phyloP scores from a whole-genome alignment of 192 early-diverging fungal species.

The Allomyces macrogynus region DNA sequence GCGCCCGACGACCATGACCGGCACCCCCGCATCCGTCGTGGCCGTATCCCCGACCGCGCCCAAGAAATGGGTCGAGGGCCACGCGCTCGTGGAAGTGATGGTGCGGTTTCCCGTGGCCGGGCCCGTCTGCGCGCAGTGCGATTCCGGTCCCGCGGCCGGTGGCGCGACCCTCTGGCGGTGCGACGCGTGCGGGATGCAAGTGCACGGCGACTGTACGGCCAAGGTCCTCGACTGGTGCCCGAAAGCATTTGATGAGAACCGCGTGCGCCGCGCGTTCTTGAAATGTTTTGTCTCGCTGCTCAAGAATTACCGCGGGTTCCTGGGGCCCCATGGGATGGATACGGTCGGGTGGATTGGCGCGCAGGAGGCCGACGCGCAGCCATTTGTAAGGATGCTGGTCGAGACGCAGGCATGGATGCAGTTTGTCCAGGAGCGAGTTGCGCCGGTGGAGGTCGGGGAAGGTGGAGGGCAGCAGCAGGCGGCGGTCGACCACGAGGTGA shows the following conservation, averaged over 20 bases:
- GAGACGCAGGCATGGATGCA: background rate
- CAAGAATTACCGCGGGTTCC: background rate
- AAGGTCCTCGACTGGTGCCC: background rate
- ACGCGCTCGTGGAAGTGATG: too few species aligned
- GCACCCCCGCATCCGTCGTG: background rate
- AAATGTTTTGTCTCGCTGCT: background rate
- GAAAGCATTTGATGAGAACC: background rate
- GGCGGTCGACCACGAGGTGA: background rate
- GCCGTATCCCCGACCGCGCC: too few species aligned
- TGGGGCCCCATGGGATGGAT: background rate
- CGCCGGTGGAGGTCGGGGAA: background rate
- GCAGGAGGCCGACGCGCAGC: background rate
- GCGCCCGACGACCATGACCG: background rate
- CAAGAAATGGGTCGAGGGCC: too few species aligned
- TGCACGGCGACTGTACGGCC: background rate
- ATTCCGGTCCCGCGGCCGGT: too few species aligned
- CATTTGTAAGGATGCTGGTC: background rate
- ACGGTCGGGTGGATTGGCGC: background rate
- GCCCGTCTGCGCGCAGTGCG: too few species aligned
- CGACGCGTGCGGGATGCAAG: background rate
- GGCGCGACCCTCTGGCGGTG: background rate
- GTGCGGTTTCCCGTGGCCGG: too few species aligned
- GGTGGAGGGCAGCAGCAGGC: background rate
- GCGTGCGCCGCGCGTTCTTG: background rate
- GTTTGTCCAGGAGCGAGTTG: background rate